Conservation (phyloP, 2,329 filamentous ascomycete species). For the Dactylellina haptotyla region DNA sequence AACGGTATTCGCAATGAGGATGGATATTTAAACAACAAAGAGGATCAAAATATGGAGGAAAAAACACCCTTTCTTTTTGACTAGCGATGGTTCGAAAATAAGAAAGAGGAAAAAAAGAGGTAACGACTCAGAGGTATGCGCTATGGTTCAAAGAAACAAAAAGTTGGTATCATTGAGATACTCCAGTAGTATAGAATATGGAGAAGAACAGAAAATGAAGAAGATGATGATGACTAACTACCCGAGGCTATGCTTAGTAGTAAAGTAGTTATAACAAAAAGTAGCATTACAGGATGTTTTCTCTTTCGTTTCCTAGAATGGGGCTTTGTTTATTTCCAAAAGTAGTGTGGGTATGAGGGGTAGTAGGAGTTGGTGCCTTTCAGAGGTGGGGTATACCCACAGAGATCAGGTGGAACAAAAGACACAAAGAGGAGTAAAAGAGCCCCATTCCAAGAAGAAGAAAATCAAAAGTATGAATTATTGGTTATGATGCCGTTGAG, state of each 20-base stretch:
- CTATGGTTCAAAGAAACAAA: not conserved
- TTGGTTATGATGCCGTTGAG: constrained; percentile 10
- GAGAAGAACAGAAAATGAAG: not conserved
- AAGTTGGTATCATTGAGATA: not conserved
- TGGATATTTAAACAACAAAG: not conserved
- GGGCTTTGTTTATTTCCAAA: not conserved
- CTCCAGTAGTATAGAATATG: not conserved
- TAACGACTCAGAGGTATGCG: not conserved
- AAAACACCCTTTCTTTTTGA: not conserved
- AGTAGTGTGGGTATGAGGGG: not conserved
- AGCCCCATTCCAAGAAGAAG: too few species aligned
- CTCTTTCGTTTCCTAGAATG: not conserved
- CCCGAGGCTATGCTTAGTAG: constrained; percentile 8
- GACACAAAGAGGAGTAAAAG: too few species aligned
- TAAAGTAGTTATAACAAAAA: not conserved
- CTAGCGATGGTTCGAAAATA: not conserved
- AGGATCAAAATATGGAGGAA: not conserved
- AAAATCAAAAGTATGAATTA: not conserved
- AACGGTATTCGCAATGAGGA: not conserved
- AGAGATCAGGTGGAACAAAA: too few species aligned
- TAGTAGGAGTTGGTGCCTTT: not conserved
- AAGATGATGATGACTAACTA: not conserved
- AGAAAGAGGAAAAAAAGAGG: not conserved
- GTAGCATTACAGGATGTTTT: constrained; percentile 6
- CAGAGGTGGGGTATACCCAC: too few species aligned